A percentile compares a stretch with the other conserved stretches of the same genome.
Conservation (phyloP, 2,329 filamentous ascomycete genomes). For the Dothiorella sarmentorum region DNA sequence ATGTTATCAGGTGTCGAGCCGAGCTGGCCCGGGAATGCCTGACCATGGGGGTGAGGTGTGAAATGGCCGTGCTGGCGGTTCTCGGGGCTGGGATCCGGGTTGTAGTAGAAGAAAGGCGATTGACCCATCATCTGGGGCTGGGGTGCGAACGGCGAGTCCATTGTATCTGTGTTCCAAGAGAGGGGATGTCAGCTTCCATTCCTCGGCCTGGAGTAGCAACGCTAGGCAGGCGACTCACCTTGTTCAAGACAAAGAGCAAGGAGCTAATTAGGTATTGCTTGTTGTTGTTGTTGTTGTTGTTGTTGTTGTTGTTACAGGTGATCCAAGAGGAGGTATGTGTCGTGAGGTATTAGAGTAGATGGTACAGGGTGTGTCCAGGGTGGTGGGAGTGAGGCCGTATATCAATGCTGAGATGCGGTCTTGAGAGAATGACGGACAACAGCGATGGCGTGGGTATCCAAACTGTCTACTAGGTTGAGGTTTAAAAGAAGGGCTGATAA, state of each 20-base stretch:
- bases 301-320: constrained; percentile 9
- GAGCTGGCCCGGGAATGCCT: constrained; percentile 37
- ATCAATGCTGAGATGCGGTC: constrained; percentile 18
- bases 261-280: neutral
- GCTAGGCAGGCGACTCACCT: neutral
- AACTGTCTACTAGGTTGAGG: constrained; percentile 38
- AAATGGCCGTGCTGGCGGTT: constrained; percentile 72
- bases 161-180: constrained; percentile 38
- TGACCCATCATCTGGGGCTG: constrained; percentile 60
- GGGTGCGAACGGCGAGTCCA: constrained; percentile 62
- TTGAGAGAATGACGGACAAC: constrained; percentile 41
- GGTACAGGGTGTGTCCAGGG: constrained; percentile 7
- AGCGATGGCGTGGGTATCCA: constrained; percentile 33
- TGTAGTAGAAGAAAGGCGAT: constrained; percentile 84
- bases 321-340: constrained; percentile 4
- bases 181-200: constrained; percentile 28
- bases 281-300: no score
- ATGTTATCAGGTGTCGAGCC: constrained; percentile 36
- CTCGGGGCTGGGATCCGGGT: constrained; percentile 69
- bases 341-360: constrained; percentile 14
- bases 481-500: constrained; percentile 39
- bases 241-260: constrained; percentile 5
- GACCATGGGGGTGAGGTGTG: constrained; percentile 58
- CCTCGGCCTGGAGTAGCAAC: constrained; percentile 14
- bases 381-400: neutral